phyloP scores from a whole-genome alignment of 73 alveolate genomes.

The Paramecium sexaurelia region DNA sequence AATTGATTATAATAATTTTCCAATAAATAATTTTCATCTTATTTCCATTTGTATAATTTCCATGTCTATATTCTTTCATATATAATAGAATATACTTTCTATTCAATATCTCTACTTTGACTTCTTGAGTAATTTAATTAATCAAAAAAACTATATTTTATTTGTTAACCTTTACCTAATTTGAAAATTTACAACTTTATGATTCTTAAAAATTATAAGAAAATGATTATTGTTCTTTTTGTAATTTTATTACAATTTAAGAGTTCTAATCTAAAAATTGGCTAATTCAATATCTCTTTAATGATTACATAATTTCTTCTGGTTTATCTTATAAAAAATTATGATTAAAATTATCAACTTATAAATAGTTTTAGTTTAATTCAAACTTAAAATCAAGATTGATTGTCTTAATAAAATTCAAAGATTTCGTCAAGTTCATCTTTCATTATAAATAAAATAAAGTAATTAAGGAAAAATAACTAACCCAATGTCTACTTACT shows the following conservation, averaged over 20 bases:
- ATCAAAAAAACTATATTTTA: not conserved
- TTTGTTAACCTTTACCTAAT: not conserved
- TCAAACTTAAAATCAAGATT: not conserved
- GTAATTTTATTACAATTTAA: not conserved
- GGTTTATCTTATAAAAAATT: not conserved
- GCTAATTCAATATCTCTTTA: not conserved
- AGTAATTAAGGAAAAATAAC: not conserved
- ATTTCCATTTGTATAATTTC: not conserved
- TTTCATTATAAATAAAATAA: not conserved
- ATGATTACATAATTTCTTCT: not conserved
- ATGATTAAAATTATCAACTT: not conserved
- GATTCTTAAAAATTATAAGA: not conserved
- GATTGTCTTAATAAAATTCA: not conserved
- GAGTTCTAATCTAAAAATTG: not conserved
- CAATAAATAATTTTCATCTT: not conserved
- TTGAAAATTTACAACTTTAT: not conserved
- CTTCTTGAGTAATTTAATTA: not conserved
- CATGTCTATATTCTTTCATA: not conserved
- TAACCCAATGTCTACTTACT: not conserved
- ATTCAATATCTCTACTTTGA: not conserved
- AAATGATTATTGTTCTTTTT: not conserved
- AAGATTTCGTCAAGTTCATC: not conserved
- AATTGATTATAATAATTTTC: not conserved
- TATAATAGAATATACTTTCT: not conserved
- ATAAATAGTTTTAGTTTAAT: not conserved